Percentiles rank a stretch among this genome's conserved stretches.
These are phyloP conservation scores for Starmerella stellata DNA, from an alignment of 805 yeast species.

Conservation along the genomic window DNA sequence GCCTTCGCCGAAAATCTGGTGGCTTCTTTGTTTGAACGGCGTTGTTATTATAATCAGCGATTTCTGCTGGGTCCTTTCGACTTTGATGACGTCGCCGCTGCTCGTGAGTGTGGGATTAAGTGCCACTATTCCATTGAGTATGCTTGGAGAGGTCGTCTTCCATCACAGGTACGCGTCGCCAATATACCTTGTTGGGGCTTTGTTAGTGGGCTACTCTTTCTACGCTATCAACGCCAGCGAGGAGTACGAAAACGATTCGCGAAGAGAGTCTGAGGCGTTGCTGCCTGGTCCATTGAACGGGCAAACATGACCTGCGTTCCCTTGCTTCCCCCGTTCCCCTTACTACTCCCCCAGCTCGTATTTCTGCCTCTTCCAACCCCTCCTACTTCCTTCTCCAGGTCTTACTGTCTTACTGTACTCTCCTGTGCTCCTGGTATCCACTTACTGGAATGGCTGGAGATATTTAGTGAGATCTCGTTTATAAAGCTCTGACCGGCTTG, in stretches of 20 bases:
- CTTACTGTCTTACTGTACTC: no score
- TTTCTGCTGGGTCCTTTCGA: conserved; percentile 90
- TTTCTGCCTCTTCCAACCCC: no score
- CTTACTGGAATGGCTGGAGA: no score
- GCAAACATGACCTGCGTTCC: no score
- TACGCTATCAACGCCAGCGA: conserved; percentile 68
- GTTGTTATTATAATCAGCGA: conserved; percentile 70
- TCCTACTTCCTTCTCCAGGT: no score
- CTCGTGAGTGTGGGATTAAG: conserved; percentile 92
- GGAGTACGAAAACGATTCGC: conserved; percentile 36
- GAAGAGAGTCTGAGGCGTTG: no score
- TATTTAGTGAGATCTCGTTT: no score
- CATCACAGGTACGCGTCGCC: conserved; percentile 44
- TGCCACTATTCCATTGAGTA: conserved; percentile 83
- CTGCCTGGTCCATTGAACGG: no score
- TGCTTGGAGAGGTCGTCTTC: conserved; percentile 71
- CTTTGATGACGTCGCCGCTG: conserved; percentile 78
- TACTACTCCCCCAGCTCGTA: no score
- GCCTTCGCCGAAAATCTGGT: conserved; percentile 31
- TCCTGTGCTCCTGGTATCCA: no score
- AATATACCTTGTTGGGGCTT: conserved; percentile 62
- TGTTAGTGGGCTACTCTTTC: conserved; percentile 63
- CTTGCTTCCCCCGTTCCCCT: no score
- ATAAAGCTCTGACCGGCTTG: no score
- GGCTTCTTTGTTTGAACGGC: conserved; percentile 46